Evolutionary conservation across 352 stramenopile genomes (phyloP), one percentile per base, ranked within the genome.

Genomic region (Thalassiosira livingstoniorum): DNA sequence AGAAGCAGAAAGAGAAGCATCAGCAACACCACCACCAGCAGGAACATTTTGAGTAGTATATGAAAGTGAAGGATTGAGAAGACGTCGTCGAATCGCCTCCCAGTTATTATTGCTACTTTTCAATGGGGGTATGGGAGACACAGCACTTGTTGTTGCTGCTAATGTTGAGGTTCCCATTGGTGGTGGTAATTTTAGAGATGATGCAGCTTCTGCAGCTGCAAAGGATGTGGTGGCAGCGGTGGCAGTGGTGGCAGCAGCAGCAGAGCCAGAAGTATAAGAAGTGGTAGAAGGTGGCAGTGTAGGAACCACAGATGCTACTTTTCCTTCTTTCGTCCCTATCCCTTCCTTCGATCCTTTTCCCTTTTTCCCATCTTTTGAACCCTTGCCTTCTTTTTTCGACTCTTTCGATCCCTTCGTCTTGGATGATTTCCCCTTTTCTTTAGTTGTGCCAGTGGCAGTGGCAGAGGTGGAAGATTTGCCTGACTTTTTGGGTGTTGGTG

Each of bases 81-180:
- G n/a, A n/a, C n/a, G n/a, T n/a, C n/a, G n/a, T n/a, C n/a, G n/a
- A n/a, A n/a, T n/a, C n/a, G n/a, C n/a, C n/a, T n/a, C n/a, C n/a
- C n/a, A n/a, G 1, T 27, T 39, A n/a, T 27, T 39, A 51, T 4
- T 25, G 27, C 2, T 32, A 27, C 31, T 32, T 11, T n/a, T 21
- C 23, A 43, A 55, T 70, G n/a, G 34, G 32, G 62, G 43, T 39
- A 45, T 27, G 37, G 39, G 25, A 23, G 39, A 25, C n/a, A n/a
- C n/a, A n/a, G n/a, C n/a, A n/a, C n/a, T n/a, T 54, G 39, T 37
- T 57, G 37, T 23, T 51, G n/a, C 32, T n/a, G 61, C 31, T 51
- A 54, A 69, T 69, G 32, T 23, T 57, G 61, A 15, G 10, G 39
- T 34, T 58, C 25, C 7, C 25, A 23, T 32, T 57, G 62, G 4